phyloP scores from a whole-genome alignment of 2,329 filamentous ascomycete species.

The Helotiales sp. region DNA sequence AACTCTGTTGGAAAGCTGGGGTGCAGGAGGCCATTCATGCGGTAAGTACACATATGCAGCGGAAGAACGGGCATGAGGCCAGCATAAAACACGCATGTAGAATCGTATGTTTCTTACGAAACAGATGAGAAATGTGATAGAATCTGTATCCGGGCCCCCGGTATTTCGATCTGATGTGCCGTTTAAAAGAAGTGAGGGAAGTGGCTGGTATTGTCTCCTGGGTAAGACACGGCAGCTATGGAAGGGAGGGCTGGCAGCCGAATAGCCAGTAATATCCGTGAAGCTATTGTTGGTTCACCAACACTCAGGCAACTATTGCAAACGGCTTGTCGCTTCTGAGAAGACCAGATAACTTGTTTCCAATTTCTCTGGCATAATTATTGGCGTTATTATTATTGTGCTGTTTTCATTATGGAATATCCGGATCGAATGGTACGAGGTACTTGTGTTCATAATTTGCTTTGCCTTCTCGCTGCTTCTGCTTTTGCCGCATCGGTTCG shows the following conservation, averaged over 20 bases:
- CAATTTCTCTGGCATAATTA: neutral
- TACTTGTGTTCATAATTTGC: neutral
- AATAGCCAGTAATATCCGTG: conserved; percentile 3
- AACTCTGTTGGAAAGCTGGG: neutral
- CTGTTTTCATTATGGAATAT: neutral
- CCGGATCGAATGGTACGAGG: neutral
- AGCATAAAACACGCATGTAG: neutral
- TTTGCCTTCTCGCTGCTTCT: conserved; percentile 3
- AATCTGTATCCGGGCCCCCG: neutral
- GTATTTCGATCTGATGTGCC: neutral
- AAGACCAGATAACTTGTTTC: neutral
- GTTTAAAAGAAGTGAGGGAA: neutral
- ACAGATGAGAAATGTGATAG: neutral
- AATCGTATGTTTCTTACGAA: neutral
- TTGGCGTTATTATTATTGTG: neutral
- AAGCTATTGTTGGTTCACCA: neutral
- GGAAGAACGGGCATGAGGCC: neutral
- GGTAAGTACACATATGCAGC: neutral
- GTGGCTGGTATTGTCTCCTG: neutral
- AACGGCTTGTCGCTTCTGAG: neutral
- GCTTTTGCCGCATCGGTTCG: neutral
- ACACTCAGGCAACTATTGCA: neutral
- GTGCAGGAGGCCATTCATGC: conserved; percentile 7
- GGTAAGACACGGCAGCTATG: neutral
- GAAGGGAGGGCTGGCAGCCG: neutral